phyloP scores from a whole-genome alignment of 805 yeast species.

The Wickerhamomyces mucosus region DNA sequence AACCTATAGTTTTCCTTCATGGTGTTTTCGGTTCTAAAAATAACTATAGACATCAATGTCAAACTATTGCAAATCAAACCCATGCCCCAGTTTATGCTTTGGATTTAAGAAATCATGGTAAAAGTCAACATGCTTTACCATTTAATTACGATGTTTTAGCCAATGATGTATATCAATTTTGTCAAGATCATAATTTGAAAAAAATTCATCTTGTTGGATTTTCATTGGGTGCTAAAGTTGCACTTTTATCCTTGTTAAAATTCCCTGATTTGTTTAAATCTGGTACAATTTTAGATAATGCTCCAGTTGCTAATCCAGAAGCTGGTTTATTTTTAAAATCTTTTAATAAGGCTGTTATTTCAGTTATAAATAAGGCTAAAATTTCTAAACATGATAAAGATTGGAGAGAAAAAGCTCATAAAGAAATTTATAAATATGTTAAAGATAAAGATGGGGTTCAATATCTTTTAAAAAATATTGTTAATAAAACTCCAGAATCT shows the following conservation, averaged over 20 bases:
- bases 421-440: conserved; percentile 12
- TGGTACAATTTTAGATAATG: conserved; percentile 36
- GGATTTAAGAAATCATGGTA: conserved; percentile 43
- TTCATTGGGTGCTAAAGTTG: conserved; percentile 44
- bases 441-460: conserved; percentile 20
- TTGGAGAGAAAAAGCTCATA: conserved; percentile 19
- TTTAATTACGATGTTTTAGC: conserved; percentile 31
- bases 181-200: conserved; percentile 22
- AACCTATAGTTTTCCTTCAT: conserved; percentile 34
- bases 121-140: conserved; percentile 31
- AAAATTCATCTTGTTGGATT: conserved; percentile 31
- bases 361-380: conserved; percentile 20
- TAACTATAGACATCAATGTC: conserved; percentile 30
- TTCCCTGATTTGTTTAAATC: conserved; percentile 29
- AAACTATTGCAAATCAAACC: conserved; percentile 23
- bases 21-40: conserved; percentile 39
- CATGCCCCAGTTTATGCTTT: conserved; percentile 28
- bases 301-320: conserved; percentile 26
- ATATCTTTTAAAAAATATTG: conserved; percentile 29
- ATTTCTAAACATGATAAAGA: conserved; percentile 17
- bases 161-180: conserved; percentile 29
- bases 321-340: conserved; percentile 24
- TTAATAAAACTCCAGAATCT: conserved; percentile 16
- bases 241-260: conserved; percentile 32
- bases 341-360: conserved; percentile 31